A percentile compares a stretch with the other conserved stretches of the same genome.
Evolutionary conservation across 2,329 filamentous ascomycete species (phyloP).

Genomic region (Fusarium sp.): DNA sequence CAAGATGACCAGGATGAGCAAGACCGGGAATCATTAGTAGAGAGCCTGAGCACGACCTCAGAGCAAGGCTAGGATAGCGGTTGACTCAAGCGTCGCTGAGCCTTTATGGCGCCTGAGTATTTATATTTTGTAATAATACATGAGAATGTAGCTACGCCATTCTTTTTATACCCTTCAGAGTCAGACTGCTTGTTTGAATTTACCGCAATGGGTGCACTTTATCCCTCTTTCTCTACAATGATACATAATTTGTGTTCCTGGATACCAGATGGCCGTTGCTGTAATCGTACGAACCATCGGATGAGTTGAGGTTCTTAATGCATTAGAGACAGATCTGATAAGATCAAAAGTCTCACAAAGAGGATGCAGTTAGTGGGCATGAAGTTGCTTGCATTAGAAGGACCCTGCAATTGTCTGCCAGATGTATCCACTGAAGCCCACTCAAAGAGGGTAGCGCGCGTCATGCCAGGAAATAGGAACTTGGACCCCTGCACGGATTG

Average conservation of each 20-base stretch:
- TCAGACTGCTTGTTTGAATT: not conserved
- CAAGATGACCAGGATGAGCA: slow-evolving; percentile 43
- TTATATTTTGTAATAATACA: slow-evolving; percentile 30
- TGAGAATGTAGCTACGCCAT: not conserved
- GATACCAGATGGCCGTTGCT: too few species aligned
- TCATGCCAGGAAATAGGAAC: slow-evolving; percentile 27
- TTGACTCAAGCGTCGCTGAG: not conserved
- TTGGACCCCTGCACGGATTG: slow-evolving; percentile 32
- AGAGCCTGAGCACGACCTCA: slow-evolving; percentile 40
- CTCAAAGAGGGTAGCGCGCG: slow-evolving; percentile 17
- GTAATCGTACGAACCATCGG: not conserved
- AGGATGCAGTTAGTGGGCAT: not conserved
- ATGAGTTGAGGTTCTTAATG: not conserved
- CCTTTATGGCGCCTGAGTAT: not conserved
- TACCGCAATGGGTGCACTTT: not conserved
- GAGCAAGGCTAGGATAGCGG: slow-evolving; percentile 13
- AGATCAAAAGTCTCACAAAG: not conserved
- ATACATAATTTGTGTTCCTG: not conserved
- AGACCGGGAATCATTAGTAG: slow-evolving; percentile 37
- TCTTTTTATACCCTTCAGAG: not conserved
- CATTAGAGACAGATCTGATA: not conserved
- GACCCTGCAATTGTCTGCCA: slow-evolving; percentile 15
- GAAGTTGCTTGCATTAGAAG: not conserved
- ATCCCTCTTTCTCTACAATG: not conserved
- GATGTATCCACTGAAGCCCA: slow-evolving; percentile 20